phyloP scores from a whole-genome alignment of 257 asterid genomes.

The Echium plantagineum region DNA sequence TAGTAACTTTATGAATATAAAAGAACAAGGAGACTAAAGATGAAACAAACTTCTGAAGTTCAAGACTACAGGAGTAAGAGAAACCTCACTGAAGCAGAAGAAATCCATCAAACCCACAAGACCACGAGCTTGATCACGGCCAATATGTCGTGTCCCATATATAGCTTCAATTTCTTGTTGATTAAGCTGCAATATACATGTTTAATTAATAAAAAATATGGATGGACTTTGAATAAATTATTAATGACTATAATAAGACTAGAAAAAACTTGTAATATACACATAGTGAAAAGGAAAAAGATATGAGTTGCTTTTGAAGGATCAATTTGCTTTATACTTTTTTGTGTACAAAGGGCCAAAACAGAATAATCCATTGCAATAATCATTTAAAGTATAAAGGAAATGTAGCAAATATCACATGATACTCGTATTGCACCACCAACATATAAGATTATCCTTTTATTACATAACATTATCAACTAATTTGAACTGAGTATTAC shows the following conservation, averaged over 20 bases:
- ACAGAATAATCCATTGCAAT: neutral
- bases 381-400: neutral
- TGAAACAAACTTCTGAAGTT: neutral
- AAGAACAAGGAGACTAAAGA: neutral
- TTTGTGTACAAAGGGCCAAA: too few relatives aligned
- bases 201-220: neutral
- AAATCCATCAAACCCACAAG: constrained; percentile 95
- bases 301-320: neutral
- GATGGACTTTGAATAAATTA: neutral
- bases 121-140: constrained; percentile 79
- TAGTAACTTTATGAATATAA: neutral
- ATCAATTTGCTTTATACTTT: too few relatives aligned
- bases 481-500: neutral
- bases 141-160: constrained; percentile 85
- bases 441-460: neutral
- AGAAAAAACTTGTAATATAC: neutral
- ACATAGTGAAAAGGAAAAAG: neutral
- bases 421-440: neutral
- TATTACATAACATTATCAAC: neutral
- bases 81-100: constrained; percentile 97
- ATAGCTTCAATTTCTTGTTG: constrained; percentile 60
- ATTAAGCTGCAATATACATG: constrained; percentile 48
- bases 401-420: neutral
- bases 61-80: constrained; percentile 5
- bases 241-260: too few relatives aligned